Evolutionary conservation across 2,329 filamentous ascomycete genomes (phyloP), one percentile per base, ranked within the genome.

Genomic region (Rhinocladiella mackenziei): DNA sequence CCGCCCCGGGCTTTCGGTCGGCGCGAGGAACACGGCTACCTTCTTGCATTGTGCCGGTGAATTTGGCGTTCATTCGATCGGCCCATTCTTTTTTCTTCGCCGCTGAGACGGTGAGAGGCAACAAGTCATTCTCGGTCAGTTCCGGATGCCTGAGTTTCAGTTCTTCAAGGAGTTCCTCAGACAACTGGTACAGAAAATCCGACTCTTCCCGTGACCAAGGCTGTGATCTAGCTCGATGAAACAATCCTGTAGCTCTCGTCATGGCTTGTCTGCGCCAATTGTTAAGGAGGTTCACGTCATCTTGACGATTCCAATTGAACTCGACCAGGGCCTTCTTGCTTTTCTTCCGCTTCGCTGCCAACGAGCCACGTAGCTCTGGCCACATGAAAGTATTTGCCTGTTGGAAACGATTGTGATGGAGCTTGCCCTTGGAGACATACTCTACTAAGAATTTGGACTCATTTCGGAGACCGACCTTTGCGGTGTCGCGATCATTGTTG

Each of bases 181-280:
- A 20, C 43, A 48, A 31, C 2, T 42, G 22, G 30, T 47, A 45
- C 10, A 55, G 23, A 18, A 43, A 49, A 1, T 50, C 36, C 11
- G 33, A 26, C 34, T 51, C 53, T 68, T 50, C 66, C 65, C 29
- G 19, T 8, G 41, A 40, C 47, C 46, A 53, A 13, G 14, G 9
- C 25, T 49, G 42, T 14, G 14, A 26, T 15, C 15, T 19, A 13
- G n/a, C 19, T 13, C 42, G 23, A 8, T 17, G 26, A 7, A n/a
- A 22, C 5, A 23, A 6, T 20, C 29, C 26, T 4, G 23, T 43
- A 8, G 18, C 13, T 35, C 51, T 31, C 2, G 10, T 15, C 22
- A 25, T 18, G 8, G 29, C 37, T 31, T 55, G 51, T 4, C 47
- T 40, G 6, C 46, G 46, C 39, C 37, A 56, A n/a, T 31, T 37